Conservation (phyloP, 2,329 filamentous ascomycete genomes). For the Lecanicillium sp. region DNA sequence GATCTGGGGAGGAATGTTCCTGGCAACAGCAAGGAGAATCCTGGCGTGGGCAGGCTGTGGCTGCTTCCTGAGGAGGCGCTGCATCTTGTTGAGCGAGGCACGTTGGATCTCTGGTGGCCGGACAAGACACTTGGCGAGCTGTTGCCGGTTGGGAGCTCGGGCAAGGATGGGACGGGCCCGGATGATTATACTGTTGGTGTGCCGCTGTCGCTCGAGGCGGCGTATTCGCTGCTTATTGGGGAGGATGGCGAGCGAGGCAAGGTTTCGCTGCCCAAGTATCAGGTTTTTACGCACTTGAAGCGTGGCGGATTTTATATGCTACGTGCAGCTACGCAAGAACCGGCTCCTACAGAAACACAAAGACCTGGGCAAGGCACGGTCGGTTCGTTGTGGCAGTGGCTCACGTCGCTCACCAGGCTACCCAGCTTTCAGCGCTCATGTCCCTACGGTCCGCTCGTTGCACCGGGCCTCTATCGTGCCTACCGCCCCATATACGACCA, state of each 20-base stretch:
- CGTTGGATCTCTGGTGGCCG: conserved; percentile 81
- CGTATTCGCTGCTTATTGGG: conserved; percentile 78
- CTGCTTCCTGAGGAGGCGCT: conserved; percentile 85
- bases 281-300: conserved; percentile 79
- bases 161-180: conserved; percentile 15
- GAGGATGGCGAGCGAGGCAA: conserved; percentile 53
- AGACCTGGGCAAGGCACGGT: conserved; percentile 3
- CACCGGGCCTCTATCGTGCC: conserved; percentile 55
- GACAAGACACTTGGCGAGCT: conserved; percentile 39
- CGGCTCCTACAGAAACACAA: conserved; percentile 11
- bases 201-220: conserved; percentile 86
- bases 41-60: conserved; percentile 62
- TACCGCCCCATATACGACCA: conserved; percentile 68
- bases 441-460: conserved; percentile 48
- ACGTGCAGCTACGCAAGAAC: conserved; percentile 40
- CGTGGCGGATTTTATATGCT: conserved; percentile 74
- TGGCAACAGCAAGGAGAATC: conserved; percentile 40
- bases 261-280: conserved; percentile 68
- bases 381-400: conserved; percentile 41
- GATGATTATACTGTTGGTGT: conserved; percentile 53
- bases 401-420: conserved; percentile 37
- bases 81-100: conserved; percentile 81
- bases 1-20: conserved; percentile 63
- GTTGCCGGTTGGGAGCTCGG: conserved; percentile 26
- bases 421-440: conserved; percentile 14